Conservation (phyloP, 768 basidiomycete genomes). For the Russula compacta region DNA sequence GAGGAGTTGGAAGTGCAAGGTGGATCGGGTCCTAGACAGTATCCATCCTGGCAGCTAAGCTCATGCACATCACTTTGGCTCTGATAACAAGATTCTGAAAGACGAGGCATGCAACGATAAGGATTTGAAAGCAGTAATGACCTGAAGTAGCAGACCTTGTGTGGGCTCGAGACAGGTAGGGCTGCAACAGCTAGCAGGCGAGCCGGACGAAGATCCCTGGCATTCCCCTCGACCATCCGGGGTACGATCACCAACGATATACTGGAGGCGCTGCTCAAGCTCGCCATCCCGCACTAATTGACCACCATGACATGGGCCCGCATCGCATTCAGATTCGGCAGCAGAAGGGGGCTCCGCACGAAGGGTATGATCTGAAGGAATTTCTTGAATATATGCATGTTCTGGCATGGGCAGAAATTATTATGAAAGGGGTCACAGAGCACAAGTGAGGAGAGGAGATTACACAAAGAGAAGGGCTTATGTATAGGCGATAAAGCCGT, state of each 20-base stretch:
- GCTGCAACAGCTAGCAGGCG: not conserved
- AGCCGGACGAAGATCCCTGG: not conserved
- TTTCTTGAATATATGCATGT: not conserved
- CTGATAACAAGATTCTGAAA: not conserved
- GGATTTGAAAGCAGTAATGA: not conserved
- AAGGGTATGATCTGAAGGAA: too few species aligned
- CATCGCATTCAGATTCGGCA: not conserved
- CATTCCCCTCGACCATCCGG: constrained; percentile 9
- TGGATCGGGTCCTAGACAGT: not conserved
- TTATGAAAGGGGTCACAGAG: not conserved
- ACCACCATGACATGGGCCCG: not conserved
- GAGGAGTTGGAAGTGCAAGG: not conserved
- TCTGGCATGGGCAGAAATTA: not conserved
- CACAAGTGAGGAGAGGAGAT: not conserved
- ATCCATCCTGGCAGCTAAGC: not conserved
- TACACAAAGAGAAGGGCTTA: not conserved
- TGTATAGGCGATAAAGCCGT: not conserved
- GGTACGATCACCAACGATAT: constrained; percentile 6
- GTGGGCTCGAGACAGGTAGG: not conserved
- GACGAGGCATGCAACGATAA: not conserved
- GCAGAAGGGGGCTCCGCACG: not conserved
- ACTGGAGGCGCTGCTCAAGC: not conserved
- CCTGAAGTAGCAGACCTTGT: not conserved
- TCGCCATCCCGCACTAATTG: not conserved
- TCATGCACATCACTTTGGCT: not conserved